A percentile compares a stretch with the other conserved stretches of the same genome.
phyloP scores from a whole-genome alignment of 345 rosid species.

The Camelina laxa region DNA sequence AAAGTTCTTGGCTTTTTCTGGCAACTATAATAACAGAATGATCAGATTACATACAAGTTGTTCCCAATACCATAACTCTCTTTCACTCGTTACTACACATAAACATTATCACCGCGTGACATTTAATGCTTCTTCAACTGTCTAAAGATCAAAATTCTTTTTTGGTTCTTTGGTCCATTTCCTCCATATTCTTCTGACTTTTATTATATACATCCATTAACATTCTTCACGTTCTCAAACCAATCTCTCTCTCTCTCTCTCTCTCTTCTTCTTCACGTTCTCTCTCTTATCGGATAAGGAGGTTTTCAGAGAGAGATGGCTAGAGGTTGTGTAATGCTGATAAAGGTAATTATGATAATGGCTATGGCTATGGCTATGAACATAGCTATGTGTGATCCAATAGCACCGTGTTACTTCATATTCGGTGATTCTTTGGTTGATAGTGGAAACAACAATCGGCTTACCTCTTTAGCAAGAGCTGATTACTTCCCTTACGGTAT shows the following conservation, averaged over 20 bases:
- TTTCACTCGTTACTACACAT: neutral
- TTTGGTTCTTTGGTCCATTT: conserved; percentile 30
- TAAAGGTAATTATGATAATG: conserved; percentile 15
- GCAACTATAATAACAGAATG: conserved; percentile 27
- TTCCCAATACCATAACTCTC: conserved; percentile 8
- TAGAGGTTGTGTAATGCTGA: conserved; percentile 34
- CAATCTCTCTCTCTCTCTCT: conserved; percentile 24
- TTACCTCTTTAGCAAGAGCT: conserved; percentile 66
- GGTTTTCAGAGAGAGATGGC: conserved; percentile 27
- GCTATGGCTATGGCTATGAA: conserved; percentile 38
- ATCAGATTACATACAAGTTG: conserved; percentile 27
- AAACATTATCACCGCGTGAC: conserved; percentile 35
- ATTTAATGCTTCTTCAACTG: conserved; percentile 39
- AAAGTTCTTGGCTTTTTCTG: conserved; percentile 21
- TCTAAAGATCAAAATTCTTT: conserved; percentile 4
- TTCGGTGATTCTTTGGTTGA: conserved; percentile 91
- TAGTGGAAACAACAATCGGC: conserved; percentile 79
- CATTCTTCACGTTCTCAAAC: conserved; percentile 42
- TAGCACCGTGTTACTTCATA: conserved; percentile 77
- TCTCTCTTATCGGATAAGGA: conserved; percentile 18
- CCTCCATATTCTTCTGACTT: conserved; percentile 33
- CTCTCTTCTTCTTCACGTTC: conserved; percentile 17
- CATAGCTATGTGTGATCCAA: conserved; percentile 48
- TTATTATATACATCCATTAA: conserved; percentile 32
- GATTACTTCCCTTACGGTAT: conserved; percentile 86